Base-by-base conservation (phyloP, 805 yeast genomes). In the Nakazawaea siamensis region DNA sequence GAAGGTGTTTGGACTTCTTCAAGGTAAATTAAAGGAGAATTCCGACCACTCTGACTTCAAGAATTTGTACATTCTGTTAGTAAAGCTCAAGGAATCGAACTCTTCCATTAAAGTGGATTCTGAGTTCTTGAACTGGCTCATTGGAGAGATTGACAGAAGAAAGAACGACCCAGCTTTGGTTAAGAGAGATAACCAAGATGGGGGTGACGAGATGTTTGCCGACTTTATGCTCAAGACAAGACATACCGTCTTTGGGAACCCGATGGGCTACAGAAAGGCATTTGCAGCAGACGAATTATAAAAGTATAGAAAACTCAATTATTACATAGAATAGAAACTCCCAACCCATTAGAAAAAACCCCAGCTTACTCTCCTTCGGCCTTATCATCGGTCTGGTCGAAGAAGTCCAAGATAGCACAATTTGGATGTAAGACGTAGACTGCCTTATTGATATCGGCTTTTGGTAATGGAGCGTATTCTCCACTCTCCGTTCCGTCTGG, bases 171-270 rank as follows among this genome's bases (percentile, higher is more conserved):
- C 46, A 17, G 37, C 43, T 15, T 35, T 51, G 18, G 29, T 31
- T 5, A 49, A 51, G 40, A 41, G 53, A 29, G 43, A 45, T n/a
- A 37, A 46, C 33, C 52, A 52, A 8, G 39, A 44, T 4, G 33
- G 39, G 8, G 54, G 55, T 21, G 19, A 30, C 27, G 18, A 27
- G 33, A 5, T 40, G 59, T 52, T 43, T 47, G 39, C 12, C 48
- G 57, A 42, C 43, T 61, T 43, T 16, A 34, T 58, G 39, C 8
- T 34, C 5, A 32, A 24, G 20, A 16, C 30, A 12, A 69, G 94
- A 47, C 90, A 84, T 50, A 50, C 58, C 16, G 72, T 79, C 1
- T 85, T 85, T 58, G 95, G 95, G 2, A 85, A 85, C 47, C 84
- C 82, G 14, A 62, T 70, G 49, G 94, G 80, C 0, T 54, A 68